Evolutionary conservation across 2,329 filamentous ascomycete species (phyloP), one percentile per base, ranked within the genome.

Genomic region (Clarireedia hainanense): DNA sequence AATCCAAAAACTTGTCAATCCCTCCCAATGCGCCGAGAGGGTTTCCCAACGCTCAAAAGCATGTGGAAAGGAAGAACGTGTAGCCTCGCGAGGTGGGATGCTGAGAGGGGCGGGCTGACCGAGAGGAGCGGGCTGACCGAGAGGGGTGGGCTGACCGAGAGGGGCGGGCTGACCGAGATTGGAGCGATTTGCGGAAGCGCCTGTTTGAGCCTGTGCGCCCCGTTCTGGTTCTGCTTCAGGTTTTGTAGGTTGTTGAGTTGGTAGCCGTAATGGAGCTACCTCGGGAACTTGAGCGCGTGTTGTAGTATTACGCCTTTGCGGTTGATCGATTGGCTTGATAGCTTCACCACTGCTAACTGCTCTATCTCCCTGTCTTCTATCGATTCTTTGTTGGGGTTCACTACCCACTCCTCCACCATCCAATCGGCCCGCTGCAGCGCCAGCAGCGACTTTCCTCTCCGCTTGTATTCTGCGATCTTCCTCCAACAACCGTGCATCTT

Each of bases 21-120:
- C 94, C 70, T 99, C 94, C 94, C 94, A 99, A 65, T 97, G 92
- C 5, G 94, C 95, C 0, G 94, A 99, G 2, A 99, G 74, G 0
- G 89, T 92, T 70, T 99, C 94, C 94, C 94, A 99, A 58, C 94
- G 82, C 71, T 99, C 92, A 67, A 99, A 99, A 0, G 94, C 94
- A 72, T 97, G 94, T 0, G 94, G 94, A 63, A 99, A 97, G 0
- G 86, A 85, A 47, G 87, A 89, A 56, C 84, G 76, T 52, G 79
- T 60, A 47, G 48, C 55, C 26, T 47, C 47, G 12, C 57, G 57
- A 10, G 46, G 55, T 47, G 20, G 52, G 6, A 42, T 43, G 6
- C 30, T 39, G 3, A 47, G 50, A 6, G 58, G 55, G 4, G 42
- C 20, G 4, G 50, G 15, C 26, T 37, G 23, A 37, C 30, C 30